Base-by-base conservation (phyloP, 495 filamentous ascomycete genomes). In the Recurvomyces mirabilis region DNA sequence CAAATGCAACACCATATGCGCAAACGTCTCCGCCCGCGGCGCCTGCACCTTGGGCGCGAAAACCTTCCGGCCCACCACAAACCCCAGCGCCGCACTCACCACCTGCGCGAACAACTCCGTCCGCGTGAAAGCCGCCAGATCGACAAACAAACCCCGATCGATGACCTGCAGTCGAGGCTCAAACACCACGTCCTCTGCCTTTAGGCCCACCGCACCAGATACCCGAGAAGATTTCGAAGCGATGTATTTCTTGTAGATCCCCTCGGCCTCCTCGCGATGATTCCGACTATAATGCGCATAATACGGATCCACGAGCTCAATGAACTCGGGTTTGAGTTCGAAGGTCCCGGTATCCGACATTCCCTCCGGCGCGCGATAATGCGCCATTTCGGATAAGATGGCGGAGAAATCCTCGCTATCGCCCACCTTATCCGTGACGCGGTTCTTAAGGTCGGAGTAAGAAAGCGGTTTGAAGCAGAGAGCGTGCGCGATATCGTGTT, bases 391-490 rank as follows among this genome's bases (percentile, higher is more conserved):
- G 40, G 84, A 74, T n/a, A 99, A 68, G 5, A 93, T 76, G n/a
- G 70, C 69, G 40, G 79, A 69, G 53, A 88, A 87, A 22, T 81
- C 81, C 36, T 87, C 80, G 37, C 75, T 72, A 32, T 94, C 87
- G 52, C 82, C 79, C 55, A 91, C 79, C 58, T 81, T 84, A 51
- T 95, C 91, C 0, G 87, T 77, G 2, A 96, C 68, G 30, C 85
- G 84, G 46, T 65, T 70, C 5, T 77, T 80, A 41, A 99, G 71
- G 31, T 95, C 89, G 2, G 89, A 93, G 65, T 87, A 94, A 3
- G 88, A 88, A 24, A 96, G 69, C 0, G 93, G 89, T 61, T 87
- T 89, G 70, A 95, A 96, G 68, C 88, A 96, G 20, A 99, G 71
- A 14, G 87, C 81, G 58, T 99, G 93, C 6, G 82, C 83, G 54